These are phyloP conservation scores for Aspergillus sp. DNA, from an alignment of 2,329 filamentous ascomycete species.

Conservation along the genomic window DNA sequence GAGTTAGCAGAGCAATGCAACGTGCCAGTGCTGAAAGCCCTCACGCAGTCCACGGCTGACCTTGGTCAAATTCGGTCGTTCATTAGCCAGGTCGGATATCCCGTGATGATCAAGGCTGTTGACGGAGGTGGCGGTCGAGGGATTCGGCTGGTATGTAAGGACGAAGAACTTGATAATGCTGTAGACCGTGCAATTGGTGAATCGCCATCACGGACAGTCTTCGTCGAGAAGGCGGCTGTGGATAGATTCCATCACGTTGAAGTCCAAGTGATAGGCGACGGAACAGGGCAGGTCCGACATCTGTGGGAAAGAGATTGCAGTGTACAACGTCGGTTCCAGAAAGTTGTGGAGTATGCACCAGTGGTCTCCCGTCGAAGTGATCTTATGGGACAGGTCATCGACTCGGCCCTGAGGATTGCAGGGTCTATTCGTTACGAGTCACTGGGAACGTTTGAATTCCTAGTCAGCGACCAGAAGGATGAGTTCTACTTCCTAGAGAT, in stretches of 20 bases:
- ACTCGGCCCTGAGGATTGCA: constrained; percentile 41
- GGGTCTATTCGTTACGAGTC: constrained; percentile 47
- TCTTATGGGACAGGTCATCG: constrained; percentile 44
- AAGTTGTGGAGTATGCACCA: constrained; percentile 53
- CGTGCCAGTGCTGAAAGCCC: constrained; percentile 46
- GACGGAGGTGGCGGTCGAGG: constrained; percentile 56
- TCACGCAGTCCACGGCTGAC: constrained; percentile 37
- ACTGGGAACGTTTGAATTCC: constrained; percentile 58
- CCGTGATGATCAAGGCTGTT: constrained; percentile 57
- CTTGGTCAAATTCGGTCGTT: constrained; percentile 45
- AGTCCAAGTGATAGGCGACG: constrained; percentile 53
- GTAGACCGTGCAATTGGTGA: constrained; percentile 48
- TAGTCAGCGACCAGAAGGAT: constrained; percentile 43
- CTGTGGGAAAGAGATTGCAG: constrained; percentile 56
- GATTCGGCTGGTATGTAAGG: constrained; percentile 46
- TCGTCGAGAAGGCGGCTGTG: constrained; percentile 55
- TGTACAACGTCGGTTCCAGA: constrained; percentile 54
- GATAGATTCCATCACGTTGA: constrained; percentile 55
- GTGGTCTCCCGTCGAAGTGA: constrained; percentile 41
- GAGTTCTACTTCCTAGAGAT: constrained; percentile 55
- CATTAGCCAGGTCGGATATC: constrained; percentile 48
- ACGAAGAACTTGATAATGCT: constrained; percentile 38
- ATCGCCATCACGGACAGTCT: constrained; percentile 50
- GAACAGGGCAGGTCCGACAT: constrained; percentile 44
- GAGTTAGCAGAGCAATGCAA: constrained; percentile 43